phyloP scores from a whole-genome alignment of 169 alveolate species.

The Plasmodium billcollinsi region DNA sequence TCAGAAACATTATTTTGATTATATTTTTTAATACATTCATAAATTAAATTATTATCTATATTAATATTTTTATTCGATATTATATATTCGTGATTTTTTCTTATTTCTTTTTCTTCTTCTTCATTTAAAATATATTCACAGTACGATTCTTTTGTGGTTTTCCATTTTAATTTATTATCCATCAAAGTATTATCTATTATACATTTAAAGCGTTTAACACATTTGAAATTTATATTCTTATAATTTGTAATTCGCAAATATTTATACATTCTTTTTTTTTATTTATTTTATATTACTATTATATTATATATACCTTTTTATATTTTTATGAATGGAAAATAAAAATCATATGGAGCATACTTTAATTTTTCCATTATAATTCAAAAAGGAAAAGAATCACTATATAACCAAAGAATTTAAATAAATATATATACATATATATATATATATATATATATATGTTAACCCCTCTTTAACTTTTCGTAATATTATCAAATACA shows the following conservation, averaged over 20 bases:
- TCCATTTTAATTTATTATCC: slow-evolving; percentile 55
- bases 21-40: slow-evolving; percentile 66
- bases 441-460: no score
- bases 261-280: neutral
- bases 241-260: slow-evolving; percentile 7
- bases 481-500: no score
- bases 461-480: no score
- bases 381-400: no score
- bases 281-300: neutral
- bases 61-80: slow-evolving; percentile 33
- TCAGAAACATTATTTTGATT: slow-evolving; percentile 41
- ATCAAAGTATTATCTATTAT: slow-evolving; percentile 29
- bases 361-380: no score
- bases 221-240: slow-evolving; percentile 15
- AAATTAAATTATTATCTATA: slow-evolving; percentile 36
- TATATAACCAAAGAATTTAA: no score
- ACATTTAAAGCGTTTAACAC: slow-evolving; percentile 61
- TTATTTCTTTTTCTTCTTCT: slow-evolving; percentile 57
- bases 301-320: no score
- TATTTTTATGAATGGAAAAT: no score
- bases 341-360: no score
- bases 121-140: slow-evolving; percentile 65
- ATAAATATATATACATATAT: no score
- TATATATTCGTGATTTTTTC: slow-evolving; percentile 28
- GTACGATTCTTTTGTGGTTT: slow-evolving; percentile 66